Evolutionary conservation across 306 rosid species (phyloP).

Genomic region (Vigna mungo): DNA sequence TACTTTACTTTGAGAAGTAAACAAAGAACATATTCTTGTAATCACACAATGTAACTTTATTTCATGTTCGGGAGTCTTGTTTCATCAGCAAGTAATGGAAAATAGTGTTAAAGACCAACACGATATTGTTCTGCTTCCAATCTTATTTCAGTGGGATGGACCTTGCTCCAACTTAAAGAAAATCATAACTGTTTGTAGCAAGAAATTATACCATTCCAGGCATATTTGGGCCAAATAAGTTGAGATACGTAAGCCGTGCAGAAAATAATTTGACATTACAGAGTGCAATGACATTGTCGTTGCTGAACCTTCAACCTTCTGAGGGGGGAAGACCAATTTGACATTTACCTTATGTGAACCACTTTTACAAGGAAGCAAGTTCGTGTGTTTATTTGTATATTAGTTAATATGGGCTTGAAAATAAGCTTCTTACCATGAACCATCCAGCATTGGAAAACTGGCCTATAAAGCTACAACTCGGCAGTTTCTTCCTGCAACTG

Average conservation of each 20-base stretch:
- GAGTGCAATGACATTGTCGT: neutral
- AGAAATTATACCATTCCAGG: too few species aligned
- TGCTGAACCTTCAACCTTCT: too few species aligned
- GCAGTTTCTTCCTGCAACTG: too few species aligned
- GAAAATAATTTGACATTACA: neutral
- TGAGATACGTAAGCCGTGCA: too few species aligned
- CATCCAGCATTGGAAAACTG: neutral
- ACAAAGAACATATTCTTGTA: neutral
- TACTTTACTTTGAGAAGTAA: neutral
- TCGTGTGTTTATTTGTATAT: neutral
- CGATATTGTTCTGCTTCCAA: too few species aligned
- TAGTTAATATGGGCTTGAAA: neutral
- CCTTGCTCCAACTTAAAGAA: too few species aligned
- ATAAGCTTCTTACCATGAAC: neutral
- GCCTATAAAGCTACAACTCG: neutral
- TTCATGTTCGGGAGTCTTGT: neutral
- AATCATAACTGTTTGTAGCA: too few species aligned
- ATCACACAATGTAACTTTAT: too few species aligned
- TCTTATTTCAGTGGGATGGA: too few species aligned
- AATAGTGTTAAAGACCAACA: too few species aligned
- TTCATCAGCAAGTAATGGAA: neutral
- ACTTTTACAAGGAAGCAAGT: neutral
- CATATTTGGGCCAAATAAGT: too few species aligned
- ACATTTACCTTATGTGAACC: neutral
- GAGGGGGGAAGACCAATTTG: too few species aligned